Evolutionary conservation across 495 filamentous ascomycete species (phyloP).

Genomic region (Podospora tetraspora): DNA sequence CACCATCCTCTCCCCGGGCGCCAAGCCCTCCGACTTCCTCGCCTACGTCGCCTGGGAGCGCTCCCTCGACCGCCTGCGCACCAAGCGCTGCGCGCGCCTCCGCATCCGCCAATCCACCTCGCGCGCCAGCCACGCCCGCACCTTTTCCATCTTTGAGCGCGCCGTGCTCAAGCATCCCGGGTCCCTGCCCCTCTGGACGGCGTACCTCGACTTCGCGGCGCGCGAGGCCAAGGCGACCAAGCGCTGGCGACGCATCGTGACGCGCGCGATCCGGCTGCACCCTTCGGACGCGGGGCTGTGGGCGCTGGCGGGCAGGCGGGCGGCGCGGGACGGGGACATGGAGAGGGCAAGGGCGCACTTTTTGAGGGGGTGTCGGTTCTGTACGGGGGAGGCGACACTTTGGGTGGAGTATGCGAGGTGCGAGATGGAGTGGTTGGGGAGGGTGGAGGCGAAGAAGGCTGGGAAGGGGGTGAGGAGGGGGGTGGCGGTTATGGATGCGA

Average conservation of each 20-base stretch:
- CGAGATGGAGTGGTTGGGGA: conserved; percentile 86
- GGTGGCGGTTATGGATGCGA: conserved; percentile 34
- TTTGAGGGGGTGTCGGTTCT: conserved; percentile 86
- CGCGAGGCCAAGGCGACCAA: conserved; percentile 66
- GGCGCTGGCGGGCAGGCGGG: conserved; percentile 74
- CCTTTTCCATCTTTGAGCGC: conserved; percentile 84
- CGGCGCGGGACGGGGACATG: conserved; percentile 80
- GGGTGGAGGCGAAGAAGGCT: conserved; percentile 66
- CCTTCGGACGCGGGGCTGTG: conserved; percentile 80
- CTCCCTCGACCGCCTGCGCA: conserved; percentile 75
- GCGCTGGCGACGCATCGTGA: conserved; percentile 72
- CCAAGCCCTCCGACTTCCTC: conserved; percentile 68
- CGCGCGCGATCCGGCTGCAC: conserved; percentile 72
- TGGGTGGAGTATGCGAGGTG: conserved; percentile 90
- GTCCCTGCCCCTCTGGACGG: conserved; percentile 79
- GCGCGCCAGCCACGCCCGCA: conserved; percentile 68
- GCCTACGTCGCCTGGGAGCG: conserved; percentile 89
- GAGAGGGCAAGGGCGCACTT: conserved; percentile 70
- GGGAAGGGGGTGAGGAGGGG: conserved; percentile 50
- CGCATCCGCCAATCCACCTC: conserved; percentile 57
- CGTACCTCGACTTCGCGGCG: conserved; percentile 79
- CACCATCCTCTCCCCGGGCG: conserved; percentile 74
- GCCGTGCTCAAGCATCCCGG: conserved; percentile 82
- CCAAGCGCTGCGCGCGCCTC: conserved; percentile 74
- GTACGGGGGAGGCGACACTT: conserved; percentile 59